phyloP scores from a whole-genome alignment of 768 basidiomycete genomes.

The Boletus barrowsii region DNA sequence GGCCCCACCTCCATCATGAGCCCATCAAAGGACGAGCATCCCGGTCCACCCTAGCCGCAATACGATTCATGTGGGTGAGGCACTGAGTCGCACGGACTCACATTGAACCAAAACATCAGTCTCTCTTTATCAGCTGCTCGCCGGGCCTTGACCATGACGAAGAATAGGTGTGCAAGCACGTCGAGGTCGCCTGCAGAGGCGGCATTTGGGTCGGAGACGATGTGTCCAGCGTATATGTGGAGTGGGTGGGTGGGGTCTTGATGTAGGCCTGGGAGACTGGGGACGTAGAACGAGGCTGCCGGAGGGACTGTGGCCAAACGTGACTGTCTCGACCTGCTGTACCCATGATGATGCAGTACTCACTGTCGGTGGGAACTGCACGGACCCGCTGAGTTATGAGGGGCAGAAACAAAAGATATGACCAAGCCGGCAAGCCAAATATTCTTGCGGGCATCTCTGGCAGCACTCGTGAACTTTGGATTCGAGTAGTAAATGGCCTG shows the following conservation, averaged over 20 bases:
- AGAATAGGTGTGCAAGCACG: constrained; percentile 78
- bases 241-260: constrained; percentile 68
- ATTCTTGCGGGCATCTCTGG: constrained; percentile 5
- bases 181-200: constrained; percentile 49
- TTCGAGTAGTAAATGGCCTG: neutral
- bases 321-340: neutral
- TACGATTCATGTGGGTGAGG: neutral
- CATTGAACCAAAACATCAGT: constrained; percentile 96
- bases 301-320: constrained; percentile 52
- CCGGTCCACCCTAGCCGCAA: constrained; percentile 77
- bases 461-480: neutral
- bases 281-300: constrained; percentile 83
- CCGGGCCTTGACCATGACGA: constrained; percentile 85
- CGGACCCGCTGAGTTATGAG: constrained; percentile 4
- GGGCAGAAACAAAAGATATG: constrained; percentile 15
- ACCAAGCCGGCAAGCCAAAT: constrained; percentile 10
- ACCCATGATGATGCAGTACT: constrained; percentile 2
- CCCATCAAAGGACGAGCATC: constrained; percentile 96
- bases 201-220: constrained; percentile 72
- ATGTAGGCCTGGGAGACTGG: constrained; percentile 69
- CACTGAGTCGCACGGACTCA: constrained; percentile 34
- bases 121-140: constrained; percentile 87
- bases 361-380: constrained; percentile 43
- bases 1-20: constrained; percentile 99
- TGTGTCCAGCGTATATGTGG: constrained; percentile 82